Conservation (phyloP, 1,284 basidiomycete species). For the Xerocomus nothofagi region DNA sequence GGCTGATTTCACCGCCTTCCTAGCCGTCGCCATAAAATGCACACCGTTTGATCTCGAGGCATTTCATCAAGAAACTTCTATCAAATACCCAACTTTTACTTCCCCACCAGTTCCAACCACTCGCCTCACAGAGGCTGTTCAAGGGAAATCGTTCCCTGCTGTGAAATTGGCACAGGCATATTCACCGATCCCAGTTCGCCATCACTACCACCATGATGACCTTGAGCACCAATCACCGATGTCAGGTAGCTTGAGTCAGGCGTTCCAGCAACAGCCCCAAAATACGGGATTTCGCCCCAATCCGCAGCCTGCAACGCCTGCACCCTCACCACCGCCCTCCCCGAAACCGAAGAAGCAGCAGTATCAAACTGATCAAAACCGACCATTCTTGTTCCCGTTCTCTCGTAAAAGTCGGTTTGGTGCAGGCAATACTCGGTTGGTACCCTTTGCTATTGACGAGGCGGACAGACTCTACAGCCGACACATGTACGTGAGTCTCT, state of each 20-base stretch:
- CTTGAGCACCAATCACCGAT: conserved; percentile 48
- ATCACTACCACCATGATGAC: conserved; percentile 87
- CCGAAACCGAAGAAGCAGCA: conserved; percentile 97
- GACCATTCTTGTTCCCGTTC: conserved; percentile 96
- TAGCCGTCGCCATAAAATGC: conserved; percentile 69
- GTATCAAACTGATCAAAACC: conserved; percentile 95
- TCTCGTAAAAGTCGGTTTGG: conserved; percentile 49
- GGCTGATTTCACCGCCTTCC: conserved; percentile 3
- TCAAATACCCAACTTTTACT: conserved; percentile 93
- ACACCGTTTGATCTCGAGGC: conserved; percentile 86
- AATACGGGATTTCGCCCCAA: conserved; percentile 49
- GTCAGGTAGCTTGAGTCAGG: conserved; percentile 41
- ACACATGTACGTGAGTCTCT: conserved; percentile 89
- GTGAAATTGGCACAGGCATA: conserved; percentile 85
- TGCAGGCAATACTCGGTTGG: conserved; percentile 57
- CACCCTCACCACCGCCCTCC: conserved; percentile 85
- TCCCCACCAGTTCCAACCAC: conserved; percentile 47
- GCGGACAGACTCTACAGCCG: conserved; percentile 88
- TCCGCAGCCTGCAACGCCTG: conserved; percentile 79
- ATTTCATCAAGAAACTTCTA: conserved; percentile 85
- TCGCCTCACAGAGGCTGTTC: conserved; percentile 25
- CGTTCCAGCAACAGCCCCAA: conserved; percentile 48
- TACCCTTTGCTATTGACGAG: conserved; percentile 95
- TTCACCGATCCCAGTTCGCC: conserved; percentile 89
- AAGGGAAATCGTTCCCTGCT: conserved; percentile 44